Percentiles rank a stretch among this genome's conserved stretches.
Conservation (phyloP, 1,284 basidiomycete species). For the Trametes versicolor region DNA sequence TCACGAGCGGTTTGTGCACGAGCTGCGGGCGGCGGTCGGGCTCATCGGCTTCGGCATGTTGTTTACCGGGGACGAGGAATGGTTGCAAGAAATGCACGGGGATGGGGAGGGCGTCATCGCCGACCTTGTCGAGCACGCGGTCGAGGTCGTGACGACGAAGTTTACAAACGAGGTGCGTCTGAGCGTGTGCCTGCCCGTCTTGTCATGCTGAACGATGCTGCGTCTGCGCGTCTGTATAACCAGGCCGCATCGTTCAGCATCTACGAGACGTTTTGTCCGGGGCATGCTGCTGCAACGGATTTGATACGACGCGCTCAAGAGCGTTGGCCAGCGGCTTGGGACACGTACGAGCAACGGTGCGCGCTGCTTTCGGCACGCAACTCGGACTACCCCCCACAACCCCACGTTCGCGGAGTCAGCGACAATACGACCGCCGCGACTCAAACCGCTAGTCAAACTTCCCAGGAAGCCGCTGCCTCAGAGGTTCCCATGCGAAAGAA, state of each 20-base stretch:
- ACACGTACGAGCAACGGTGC: constrained; percentile 81
- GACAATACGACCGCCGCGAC: constrained; percentile 16
- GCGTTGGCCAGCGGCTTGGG: constrained; percentile 76
- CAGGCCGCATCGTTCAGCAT: constrained; percentile 79
- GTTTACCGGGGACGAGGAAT: constrained; percentile 26
- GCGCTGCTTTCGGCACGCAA: constrained; percentile 37
- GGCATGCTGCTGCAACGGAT: constrained; percentile 83
- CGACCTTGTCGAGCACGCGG: constrained; percentile 39
- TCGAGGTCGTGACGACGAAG: constrained; percentile 38
- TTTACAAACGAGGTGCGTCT: constrained; percentile 41
- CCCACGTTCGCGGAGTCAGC: constrained; percentile 16
- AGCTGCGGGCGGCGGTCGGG: constrained; percentile 64
- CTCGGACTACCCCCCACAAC: constrained; percentile 21
- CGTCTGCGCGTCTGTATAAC: constrained; percentile 5
- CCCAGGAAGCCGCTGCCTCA: constrained; percentile 12
- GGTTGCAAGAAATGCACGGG: constrained; percentile 14
- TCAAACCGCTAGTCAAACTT: constrained; percentile 18
- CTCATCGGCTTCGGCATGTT: constrained; percentile 54
- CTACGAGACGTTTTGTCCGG: constrained; percentile 87
- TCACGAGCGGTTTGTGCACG: constrained; percentile 76
- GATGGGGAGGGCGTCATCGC: constrained; percentile 24
- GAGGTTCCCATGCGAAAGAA: constrained; percentile 24
- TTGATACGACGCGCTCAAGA: constrained; percentile 72
- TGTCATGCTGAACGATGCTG: constrained; percentile 11
- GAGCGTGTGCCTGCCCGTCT: constrained; percentile 12